These are phyloP conservation scores for Rubus parviflorus DNA, from an alignment of 306 rosid genomes.

Conservation along the genomic window DNA sequence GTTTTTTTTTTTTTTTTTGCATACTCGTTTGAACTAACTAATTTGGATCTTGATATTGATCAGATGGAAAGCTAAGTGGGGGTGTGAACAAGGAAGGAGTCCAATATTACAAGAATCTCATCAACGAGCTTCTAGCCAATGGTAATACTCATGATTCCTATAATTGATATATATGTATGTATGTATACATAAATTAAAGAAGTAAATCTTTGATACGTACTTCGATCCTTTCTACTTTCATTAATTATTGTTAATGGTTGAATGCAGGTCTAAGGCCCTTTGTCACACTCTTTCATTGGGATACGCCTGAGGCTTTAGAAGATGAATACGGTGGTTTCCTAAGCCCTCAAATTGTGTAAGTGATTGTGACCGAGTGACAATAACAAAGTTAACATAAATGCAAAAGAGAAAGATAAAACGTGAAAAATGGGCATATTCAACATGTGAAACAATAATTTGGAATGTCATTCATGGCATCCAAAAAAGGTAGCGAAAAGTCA, in stretches of 20 bases:
- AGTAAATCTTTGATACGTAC: too few species aligned
- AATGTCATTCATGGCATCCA: too few species aligned
- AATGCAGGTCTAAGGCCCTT: conserved; percentile 28
- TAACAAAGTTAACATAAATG: too few species aligned
- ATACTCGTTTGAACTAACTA: not conserved
- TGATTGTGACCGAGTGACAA: not conserved
- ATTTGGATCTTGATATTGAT: not conserved
- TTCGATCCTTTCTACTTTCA: too few species aligned
- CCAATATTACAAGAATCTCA: conserved; percentile 39
- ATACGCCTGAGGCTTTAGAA: conserved; percentile 40
- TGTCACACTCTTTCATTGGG: conserved; percentile 46
- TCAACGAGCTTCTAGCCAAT: conserved; percentile 31
- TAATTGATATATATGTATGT: too few species aligned
- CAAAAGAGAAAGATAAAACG: not conserved
- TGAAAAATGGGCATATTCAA: too few species aligned
- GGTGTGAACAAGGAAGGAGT: conserved; percentile 51
- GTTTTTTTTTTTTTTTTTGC: not conserved
- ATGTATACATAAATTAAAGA: too few species aligned
- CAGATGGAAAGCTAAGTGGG: conserved; percentile 45
- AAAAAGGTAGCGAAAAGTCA: too few species aligned
- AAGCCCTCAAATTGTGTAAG: conserved; percentile 39
- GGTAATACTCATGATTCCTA: conserved; percentile 13
- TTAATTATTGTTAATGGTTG: too few species aligned
- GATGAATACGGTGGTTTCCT: conserved; percentile 39
- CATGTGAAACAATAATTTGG: too few species aligned